Evolutionary conservation across 2,329 filamentous ascomycete genomes (phyloP).

Genomic region (Cyclaneusma minus): DNA sequence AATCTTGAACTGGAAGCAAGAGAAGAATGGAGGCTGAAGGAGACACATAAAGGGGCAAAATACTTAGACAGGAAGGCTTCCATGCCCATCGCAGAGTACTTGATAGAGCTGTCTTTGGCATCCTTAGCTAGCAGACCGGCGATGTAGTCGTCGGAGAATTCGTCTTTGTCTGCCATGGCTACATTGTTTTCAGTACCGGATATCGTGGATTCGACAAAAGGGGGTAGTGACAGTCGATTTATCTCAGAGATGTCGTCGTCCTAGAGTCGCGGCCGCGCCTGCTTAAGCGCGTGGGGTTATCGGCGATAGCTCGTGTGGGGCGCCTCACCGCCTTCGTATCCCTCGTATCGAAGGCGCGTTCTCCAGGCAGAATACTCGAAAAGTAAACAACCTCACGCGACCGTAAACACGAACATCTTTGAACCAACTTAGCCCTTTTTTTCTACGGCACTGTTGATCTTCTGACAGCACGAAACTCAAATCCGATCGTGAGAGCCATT

Average conservation of each 20-base stretch:
- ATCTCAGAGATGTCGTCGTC: too few relatives aligned
- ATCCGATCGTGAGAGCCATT: too few relatives aligned
- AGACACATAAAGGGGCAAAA: slow-evolving; percentile 2
- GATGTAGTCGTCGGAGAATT: slow-evolving; percentile 64
- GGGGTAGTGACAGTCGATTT: not conserved
- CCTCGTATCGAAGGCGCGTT: slow-evolving; percentile 2
- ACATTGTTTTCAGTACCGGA: slow-evolving; percentile 1
- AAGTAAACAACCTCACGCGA: slow-evolving; percentile 9
- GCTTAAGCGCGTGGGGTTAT: too few relatives aligned
- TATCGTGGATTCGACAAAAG: not conserved
- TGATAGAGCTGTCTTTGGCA: slow-evolving; percentile 56
- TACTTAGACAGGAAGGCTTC: slow-evolving; percentile 47
- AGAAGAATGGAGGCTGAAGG: slow-evolving; percentile 7
- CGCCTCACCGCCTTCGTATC: slow-evolving; percentile 2
- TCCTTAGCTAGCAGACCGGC: slow-evolving; percentile 67
- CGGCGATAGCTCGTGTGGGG: too few relatives aligned
- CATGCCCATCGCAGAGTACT: slow-evolving; percentile 60
- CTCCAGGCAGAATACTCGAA: too few relatives aligned
- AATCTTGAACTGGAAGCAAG: too few relatives aligned
- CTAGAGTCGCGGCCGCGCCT: too few relatives aligned
- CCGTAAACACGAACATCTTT: too few relatives aligned
- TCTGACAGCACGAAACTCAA: too few relatives aligned
- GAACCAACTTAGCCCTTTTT: too few relatives aligned
- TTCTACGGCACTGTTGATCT: too few relatives aligned
- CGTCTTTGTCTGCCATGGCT: slow-evolving; percentile 20